Percentiles rank a stretch among this genome's conserved stretches.
Evolutionary conservation across 345 rosid genomes (phyloP).

Genomic region (Physaria fendleri): DNA sequence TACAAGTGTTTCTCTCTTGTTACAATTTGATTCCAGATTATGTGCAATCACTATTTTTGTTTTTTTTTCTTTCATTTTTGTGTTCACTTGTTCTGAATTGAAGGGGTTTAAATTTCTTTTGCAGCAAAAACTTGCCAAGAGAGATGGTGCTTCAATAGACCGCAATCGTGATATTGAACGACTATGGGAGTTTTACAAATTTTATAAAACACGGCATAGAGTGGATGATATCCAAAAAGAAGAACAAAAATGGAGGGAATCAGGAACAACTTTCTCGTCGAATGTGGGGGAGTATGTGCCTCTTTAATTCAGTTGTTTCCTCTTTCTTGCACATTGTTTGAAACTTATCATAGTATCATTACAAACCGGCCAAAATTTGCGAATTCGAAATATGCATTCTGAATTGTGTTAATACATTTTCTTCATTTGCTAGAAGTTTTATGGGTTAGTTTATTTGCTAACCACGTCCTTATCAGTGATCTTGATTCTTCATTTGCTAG

Average conservation of each 20-base stretch:
- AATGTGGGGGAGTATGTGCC: slow-evolving; percentile 75
- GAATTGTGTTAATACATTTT: background rate
- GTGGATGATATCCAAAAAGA: slow-evolving; percentile 87
- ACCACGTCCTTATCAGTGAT: too few species aligned
- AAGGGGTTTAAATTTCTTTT: too few species aligned
- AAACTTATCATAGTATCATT: background rate
- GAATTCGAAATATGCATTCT: background rate
- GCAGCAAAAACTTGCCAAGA: slow-evolving; percentile 97
- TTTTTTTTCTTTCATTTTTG: too few species aligned
- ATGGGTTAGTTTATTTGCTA: too few species aligned
- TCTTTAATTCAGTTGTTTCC: slow-evolving; percentile 7
- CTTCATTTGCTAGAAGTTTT: background rate
- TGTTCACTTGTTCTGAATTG: too few species aligned
- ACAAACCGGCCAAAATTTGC: background rate
- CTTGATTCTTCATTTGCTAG: too few species aligned
- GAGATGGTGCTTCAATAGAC: slow-evolving; percentile 62
- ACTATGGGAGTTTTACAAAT: slow-evolving; percentile 76
- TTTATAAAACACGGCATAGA: slow-evolving; percentile 60
- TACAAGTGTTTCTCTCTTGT: background rate
- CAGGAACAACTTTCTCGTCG: slow-evolving; percentile 58
- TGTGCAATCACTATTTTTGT: background rate
- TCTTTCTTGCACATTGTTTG: slow-evolving; percentile 1
- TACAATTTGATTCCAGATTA: background rate
- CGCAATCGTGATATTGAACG: slow-evolving; percentile 80
- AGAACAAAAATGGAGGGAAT: slow-evolving; percentile 72